These are phyloP conservation scores for Eucalyptus erythrocorys DNA, from an alignment of 345 rosid species.

Conservation along the genomic window DNA sequence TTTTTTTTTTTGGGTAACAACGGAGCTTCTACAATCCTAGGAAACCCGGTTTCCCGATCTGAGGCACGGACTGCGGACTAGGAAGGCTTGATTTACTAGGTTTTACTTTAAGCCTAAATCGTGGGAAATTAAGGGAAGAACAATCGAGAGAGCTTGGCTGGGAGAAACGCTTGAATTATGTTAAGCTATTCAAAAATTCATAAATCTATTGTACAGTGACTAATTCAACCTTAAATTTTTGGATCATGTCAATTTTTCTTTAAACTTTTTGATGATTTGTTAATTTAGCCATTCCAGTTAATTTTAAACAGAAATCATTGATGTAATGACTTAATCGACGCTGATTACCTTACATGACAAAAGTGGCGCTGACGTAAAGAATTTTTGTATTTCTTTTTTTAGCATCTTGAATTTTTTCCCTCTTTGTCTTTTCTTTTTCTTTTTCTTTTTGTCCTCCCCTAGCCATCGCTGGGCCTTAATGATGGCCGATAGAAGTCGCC, in stretches of 20 bases:
- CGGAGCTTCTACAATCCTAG: neutral
- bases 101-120: neutral
- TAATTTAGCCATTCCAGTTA: too few relatives aligned
- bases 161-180: neutral
- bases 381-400: too few relatives aligned
- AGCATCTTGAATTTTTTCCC: neutral
- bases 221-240: too few relatives aligned
- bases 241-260: too few relatives aligned
- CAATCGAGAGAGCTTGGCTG: neutral
- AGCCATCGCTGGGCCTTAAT: accelerated
- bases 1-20: neutral
- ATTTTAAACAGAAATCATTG: accelerated
- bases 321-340: accelerated
- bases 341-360: accelerated
- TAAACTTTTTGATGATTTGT: too few relatives aligned
- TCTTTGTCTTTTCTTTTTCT: too few relatives aligned
- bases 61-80: neutral
- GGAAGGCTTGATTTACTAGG: neutral
- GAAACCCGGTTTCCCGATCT: neutral
- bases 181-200: too few relatives aligned
- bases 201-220: neutral
- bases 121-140: neutral
- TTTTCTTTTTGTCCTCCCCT: neutral
- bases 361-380: neutral
- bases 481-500: neutral